Conservation (phyloP, 768 basidiomycete genomes). For the Podaxis sp. region DNA sequence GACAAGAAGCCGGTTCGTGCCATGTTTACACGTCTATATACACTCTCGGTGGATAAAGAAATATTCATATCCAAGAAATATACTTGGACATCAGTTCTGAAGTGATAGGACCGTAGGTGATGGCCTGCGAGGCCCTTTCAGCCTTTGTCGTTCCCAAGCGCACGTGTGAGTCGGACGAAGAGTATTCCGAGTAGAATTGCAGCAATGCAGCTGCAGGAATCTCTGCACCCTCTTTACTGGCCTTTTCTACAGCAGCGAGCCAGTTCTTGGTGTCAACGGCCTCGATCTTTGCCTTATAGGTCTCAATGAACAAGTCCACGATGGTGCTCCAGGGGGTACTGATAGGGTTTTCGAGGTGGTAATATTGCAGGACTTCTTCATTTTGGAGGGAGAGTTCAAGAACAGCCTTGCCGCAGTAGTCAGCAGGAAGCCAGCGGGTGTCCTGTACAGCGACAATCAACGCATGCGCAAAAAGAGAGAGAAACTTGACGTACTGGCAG, state of each 20-base stretch:
- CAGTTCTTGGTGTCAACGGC: constrained; percentile 9
- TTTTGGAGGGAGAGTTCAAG: constrained; percentile 14
- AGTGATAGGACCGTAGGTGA: constrained; percentile 6
- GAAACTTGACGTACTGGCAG: constrained; percentile 4
- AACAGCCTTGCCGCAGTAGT: constrained; percentile 9
- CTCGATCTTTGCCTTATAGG: background rate
- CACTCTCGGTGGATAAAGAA: background rate
- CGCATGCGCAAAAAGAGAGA: background rate
- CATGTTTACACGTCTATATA: no score
- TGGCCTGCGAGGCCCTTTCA: background rate
- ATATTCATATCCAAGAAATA: constrained; percentile 6
- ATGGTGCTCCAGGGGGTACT: constrained; percentile 11
- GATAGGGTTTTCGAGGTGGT: constrained; percentile 15
- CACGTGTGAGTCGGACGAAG: background rate
- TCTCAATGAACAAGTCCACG: background rate
- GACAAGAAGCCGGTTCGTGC: no score
- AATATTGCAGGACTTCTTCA: constrained; percentile 7
- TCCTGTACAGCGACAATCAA: background rate
- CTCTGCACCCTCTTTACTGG: background rate
- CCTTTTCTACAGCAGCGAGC: constrained; percentile 8
- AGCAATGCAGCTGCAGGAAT: constrained; percentile 8
- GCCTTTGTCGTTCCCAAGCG: constrained; percentile 7
- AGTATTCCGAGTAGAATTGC: constrained; percentile 9
- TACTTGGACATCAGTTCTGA: constrained; percentile 12
- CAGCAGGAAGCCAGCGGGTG: constrained; percentile 14